Conservation (phyloP, 2,329 filamentous ascomycete species). For the Mollisiaceae sp. region DNA sequence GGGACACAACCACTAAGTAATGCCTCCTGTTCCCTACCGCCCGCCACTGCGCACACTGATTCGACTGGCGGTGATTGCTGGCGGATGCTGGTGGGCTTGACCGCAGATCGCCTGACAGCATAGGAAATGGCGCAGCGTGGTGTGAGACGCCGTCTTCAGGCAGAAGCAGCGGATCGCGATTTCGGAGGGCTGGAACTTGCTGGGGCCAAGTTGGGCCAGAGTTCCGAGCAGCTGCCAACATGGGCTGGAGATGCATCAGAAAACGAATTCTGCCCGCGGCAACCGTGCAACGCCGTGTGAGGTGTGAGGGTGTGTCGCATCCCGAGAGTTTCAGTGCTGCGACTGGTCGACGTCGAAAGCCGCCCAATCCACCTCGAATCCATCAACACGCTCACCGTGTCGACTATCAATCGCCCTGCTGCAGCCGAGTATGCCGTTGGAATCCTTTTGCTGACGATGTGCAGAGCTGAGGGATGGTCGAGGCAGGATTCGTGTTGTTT, state of each 20-base stretch:
- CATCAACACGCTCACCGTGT: not conserved
- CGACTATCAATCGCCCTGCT: not conserved
- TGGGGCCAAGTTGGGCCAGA: not conserved
- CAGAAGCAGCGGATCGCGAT: slow-evolving; percentile 21
- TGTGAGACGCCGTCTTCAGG: slow-evolving; percentile 21
- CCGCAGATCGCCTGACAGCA: slow-evolving; percentile 33
- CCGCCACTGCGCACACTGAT: slow-evolving; percentile 27
- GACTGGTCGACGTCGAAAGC: not conserved
- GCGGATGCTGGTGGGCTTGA: slow-evolving; percentile 15
- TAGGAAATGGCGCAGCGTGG: slow-evolving; percentile 28
- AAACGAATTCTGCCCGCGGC: not conserved
- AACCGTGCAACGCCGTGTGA: slow-evolving; percentile 8
- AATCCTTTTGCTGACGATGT: slow-evolving; percentile 3
- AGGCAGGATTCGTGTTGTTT: not conserved
- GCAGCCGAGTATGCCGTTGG: slow-evolving; percentile 6
- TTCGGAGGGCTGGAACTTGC: slow-evolving; percentile 3
- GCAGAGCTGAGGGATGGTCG: not conserved
- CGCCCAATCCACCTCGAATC: not conserved
- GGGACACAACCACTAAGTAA: slow-evolving; percentile 23
- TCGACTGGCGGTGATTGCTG: slow-evolving; percentile 12
- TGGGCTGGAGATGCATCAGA: slow-evolving; percentile 2
- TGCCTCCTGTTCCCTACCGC: slow-evolving; percentile 12
- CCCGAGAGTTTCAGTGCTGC: not conserved
- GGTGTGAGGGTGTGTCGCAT: not conserved
- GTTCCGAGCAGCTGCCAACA: not conserved